These are phyloP conservation scores for Symbiodinium natans DNA, from an alignment of 73 alveolate genomes.

Conservation along the genomic window DNA sequence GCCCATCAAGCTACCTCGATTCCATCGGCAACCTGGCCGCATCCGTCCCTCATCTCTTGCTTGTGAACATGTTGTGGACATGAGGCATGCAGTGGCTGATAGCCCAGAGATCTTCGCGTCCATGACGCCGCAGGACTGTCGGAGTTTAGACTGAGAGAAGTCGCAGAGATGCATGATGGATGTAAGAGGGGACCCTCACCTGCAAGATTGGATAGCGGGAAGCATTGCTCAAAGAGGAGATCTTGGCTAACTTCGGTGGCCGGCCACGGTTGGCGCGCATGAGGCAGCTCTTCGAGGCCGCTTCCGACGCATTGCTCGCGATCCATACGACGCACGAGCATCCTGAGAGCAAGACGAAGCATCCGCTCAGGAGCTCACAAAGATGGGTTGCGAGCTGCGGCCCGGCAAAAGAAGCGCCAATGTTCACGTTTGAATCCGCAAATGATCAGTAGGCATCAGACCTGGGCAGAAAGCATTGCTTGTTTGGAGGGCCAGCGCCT, in stretches of 20 bases:
- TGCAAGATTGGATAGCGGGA: too few species aligned
- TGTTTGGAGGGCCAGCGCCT: background rate
- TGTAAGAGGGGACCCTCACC: too few species aligned
- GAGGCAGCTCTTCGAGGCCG: constrained; percentile 37
- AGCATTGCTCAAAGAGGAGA: constrained; percentile 18
- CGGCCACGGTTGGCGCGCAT: constrained; percentile 52
- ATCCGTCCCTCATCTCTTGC: too few species aligned
- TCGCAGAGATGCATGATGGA: too few species aligned
- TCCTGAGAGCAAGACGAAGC: too few species aligned
- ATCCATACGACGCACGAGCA: too few species aligned
- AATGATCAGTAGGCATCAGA: too few species aligned
- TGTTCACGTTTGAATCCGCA: too few species aligned
- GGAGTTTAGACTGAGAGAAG: too few species aligned
- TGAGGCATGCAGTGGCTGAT: constrained; percentile 85
- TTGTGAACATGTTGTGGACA: too few species aligned
- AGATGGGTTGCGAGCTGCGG: background rate
- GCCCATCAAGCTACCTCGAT: constrained; percentile 77
- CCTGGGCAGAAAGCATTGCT: background rate
- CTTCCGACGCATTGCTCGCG: too few species aligned
- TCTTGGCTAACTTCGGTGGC: constrained; percentile 74
- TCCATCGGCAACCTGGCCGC: constrained; percentile 42
- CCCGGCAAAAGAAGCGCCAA: background rate
- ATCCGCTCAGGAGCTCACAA: background rate
- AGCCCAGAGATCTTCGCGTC: constrained; percentile 84
- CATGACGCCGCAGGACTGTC: constrained; percentile 63